A percentile compares a stretch with the other conserved stretches of the same genome.
Evolutionary conservation across 129 eudicot genomes (phyloP).

Genomic region (Chrysanthemum seticuspe): DNA sequence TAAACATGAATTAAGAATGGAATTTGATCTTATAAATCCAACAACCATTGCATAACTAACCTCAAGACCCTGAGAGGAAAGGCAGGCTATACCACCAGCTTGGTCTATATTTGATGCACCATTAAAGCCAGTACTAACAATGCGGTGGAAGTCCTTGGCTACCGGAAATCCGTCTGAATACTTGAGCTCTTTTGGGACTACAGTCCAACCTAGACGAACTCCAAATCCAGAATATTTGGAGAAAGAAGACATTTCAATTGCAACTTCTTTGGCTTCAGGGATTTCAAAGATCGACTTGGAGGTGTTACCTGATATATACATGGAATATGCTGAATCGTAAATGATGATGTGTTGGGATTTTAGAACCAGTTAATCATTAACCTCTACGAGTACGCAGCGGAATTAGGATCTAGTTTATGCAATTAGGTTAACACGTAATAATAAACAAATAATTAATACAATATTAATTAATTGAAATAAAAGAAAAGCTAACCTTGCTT

Average conservation of each 20-base stretch:
- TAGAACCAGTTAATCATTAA: too few relatives aligned
- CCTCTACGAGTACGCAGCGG: too few relatives aligned
- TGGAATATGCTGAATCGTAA: conserved; percentile 87
- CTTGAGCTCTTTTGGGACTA: conserved; percentile 71
- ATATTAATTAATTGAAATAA: too few relatives aligned
- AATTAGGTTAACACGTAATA: too few relatives aligned
- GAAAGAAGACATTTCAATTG: conserved; percentile 85
- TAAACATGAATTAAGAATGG: too few relatives aligned
- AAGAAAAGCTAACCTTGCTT: too few relatives aligned
- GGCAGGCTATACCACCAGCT: conserved; percentile 90
- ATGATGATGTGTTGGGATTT: too few relatives aligned
- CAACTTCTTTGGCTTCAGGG: conserved; percentile 95
- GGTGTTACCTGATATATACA: conserved; percentile 79
- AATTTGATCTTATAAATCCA: too few relatives aligned
- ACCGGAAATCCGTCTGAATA: conserved; percentile 84
- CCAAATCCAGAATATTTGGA: conserved; percentile 93
- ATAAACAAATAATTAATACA: too few relatives aligned
- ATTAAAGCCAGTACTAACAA: conserved; percentile 85
- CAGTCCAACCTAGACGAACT: conserved; percentile 96
- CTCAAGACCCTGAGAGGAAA: conserved; percentile 76
- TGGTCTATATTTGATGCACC: conserved; percentile 95
- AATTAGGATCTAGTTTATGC: too few relatives aligned
- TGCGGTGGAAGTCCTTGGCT: conserved; percentile 84
- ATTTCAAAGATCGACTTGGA: conserved; percentile 90
- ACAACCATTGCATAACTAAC: conserved; percentile 29